Percentiles rank a stretch among this genome's conserved stretches.
phyloP scores from a whole-genome alignment of 768 basidiomycete species.

The Leccinum longicurvipes region DNA sequence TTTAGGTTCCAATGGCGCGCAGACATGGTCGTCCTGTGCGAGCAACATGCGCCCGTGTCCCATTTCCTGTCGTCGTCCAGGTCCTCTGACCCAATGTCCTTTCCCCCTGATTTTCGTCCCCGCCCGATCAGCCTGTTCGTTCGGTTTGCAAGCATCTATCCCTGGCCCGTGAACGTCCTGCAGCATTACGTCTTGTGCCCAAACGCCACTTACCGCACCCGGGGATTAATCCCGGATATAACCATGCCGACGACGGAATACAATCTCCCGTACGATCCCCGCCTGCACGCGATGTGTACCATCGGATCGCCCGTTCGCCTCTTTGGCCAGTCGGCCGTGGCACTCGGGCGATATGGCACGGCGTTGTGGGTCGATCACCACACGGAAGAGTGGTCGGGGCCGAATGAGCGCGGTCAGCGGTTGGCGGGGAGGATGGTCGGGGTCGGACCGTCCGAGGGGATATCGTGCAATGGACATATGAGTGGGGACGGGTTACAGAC shows the following conservation, averaged over 20 bases:
- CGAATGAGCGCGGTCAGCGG: conserved; percentile 53
- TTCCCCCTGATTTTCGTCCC: not conserved
- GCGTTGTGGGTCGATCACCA: conserved; percentile 67
- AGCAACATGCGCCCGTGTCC: conserved; percentile 18
- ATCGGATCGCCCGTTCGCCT: conserved; percentile 57
- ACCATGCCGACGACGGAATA: conserved; percentile 13
- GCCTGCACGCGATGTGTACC: conserved; percentile 33
- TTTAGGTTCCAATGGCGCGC: conserved; percentile 57
- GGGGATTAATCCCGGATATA: not conserved
- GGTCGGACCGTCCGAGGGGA: not conserved
- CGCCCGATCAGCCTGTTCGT: conserved; percentile 49
- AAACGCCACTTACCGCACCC: conserved; percentile 35
- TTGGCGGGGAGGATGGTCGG: conserved; percentile 41
- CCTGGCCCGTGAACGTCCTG: conserved; percentile 70
- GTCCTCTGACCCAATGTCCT: not conserved
- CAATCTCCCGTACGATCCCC: conserved; percentile 47
- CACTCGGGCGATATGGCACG: conserved; percentile 56
- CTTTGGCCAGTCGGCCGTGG: conserved; percentile 52
- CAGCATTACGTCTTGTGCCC: conserved; percentile 55
- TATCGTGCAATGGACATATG: not conserved
- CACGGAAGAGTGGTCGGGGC: conserved; percentile 46
- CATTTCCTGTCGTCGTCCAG: not conserved
- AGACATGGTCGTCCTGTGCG: conserved; percentile 45
- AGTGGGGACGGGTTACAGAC: not conserved
- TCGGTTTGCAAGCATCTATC: conserved; percentile 57